Conservation (phyloP, 352 stramenopile species). For the Blastocystis sp. region DNA sequence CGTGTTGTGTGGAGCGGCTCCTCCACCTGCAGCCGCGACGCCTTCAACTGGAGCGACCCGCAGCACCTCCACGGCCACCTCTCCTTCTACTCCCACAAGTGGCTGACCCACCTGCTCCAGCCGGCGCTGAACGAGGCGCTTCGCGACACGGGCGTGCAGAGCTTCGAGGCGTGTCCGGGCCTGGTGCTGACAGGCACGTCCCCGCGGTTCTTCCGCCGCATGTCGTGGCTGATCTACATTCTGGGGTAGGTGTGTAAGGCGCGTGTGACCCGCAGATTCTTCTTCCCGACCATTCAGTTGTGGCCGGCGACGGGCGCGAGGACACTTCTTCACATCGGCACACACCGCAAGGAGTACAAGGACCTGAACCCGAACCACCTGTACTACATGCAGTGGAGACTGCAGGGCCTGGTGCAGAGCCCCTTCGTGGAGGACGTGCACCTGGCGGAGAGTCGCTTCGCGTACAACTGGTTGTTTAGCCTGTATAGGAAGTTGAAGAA, state of each 20-base stretch:
- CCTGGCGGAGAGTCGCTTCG: slow-evolving; percentile 36
- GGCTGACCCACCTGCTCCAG: slow-evolving; percentile 64
- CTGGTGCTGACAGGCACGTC: slow-evolving; percentile 59
- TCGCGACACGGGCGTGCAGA: slow-evolving; percentile 11
- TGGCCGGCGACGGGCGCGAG: slow-evolving; percentile 9
- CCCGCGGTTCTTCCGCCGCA: slow-evolving; percentile 57
- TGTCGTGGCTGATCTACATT: slow-evolving; percentile 64
- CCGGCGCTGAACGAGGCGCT: slow-evolving; percentile 49
- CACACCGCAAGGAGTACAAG: slow-evolving; percentile 57
- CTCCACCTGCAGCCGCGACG: slow-evolving; percentile 53
- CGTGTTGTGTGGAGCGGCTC: slow-evolving; percentile 63
- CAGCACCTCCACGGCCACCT: slow-evolving; percentile 60
- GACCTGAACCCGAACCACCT: slow-evolving; percentile 65
- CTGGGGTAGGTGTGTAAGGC: not conserved
- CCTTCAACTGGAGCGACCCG: slow-evolving; percentile 65
- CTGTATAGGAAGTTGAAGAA: slow-evolving; percentile 63
- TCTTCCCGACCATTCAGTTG: slow-evolving; percentile 63
- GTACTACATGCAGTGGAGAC: slow-evolving; percentile 69
- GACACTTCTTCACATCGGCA: slow-evolving; percentile 65
- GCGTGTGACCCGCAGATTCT: slow-evolving; percentile 22
- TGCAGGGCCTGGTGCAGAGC: slow-evolving; percentile 31
- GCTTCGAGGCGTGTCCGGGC: slow-evolving; percentile 65
- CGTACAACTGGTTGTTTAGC: slow-evolving; percentile 38
- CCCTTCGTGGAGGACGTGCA: slow-evolving; percentile 57
- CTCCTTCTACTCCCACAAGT: slow-evolving; percentile 67